Base-by-base conservation (phyloP, 768 basidiomycete genomes). In the Tulasnella sp. region DNA sequence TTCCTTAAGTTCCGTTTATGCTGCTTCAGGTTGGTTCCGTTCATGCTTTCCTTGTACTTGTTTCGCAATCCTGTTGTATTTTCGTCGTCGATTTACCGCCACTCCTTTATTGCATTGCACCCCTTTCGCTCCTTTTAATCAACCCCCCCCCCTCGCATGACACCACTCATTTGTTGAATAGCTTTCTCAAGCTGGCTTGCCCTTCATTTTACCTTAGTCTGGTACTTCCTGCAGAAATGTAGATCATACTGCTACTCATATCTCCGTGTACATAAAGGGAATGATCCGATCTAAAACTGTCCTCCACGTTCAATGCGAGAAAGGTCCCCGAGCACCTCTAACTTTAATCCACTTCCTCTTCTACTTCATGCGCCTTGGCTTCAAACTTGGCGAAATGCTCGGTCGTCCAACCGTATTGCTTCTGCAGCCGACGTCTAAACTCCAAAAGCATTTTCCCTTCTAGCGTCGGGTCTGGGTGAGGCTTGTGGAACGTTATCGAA, bases 401-500 rank as follows among this genome's bases (percentile, higher is more conserved):
- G 72, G 87, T 87, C 50, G 85, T 85, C 94, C 94, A 94, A 2
- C 93, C 93, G 82, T 95, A 95, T 72, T 88, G 88, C 3, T 86
- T 84, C 84, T 90, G 91, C 82, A 95, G 84, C 76, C 87, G 89
- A 85, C 90, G 91, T 14, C 91, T 88, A 83, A 90, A 90, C 3
- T 88, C 86, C 78, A 88, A 89, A 37, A 94, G 82, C 84, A 85
- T 88, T 75, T 87, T 80, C 3, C 89, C 89, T 3, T 89, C 85
- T 16, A 94, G 83, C 5, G 92, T 93, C 3, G 92, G 85, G 84
- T 94, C 92, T 31, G 94, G 94, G 83, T 95, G 93, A 20, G 94
- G 93, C 85, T 91, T 94, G 84, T 95, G 94, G 85, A 95, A 90
- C 3, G 89, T 91, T 82, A 95, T 93, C 0, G 93, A 88, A 91